Evolutionary conservation across 2,329 filamentous ascomycete genomes (phyloP).

Genomic region (Penicillium sp.): DNA sequence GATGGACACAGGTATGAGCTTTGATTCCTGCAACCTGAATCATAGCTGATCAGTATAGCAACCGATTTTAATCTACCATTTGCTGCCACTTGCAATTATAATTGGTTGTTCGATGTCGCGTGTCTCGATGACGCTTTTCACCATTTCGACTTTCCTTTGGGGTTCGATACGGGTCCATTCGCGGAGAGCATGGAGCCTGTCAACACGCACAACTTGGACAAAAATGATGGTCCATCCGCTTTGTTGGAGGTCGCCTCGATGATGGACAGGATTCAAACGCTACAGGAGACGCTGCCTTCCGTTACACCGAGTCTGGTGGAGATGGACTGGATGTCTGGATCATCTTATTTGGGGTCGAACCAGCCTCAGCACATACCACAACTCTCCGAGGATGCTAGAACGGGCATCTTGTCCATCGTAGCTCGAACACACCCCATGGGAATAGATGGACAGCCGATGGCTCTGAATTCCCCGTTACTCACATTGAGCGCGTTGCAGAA

Average conservation of each 20-base stretch:
- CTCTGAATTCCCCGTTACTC: constrained; percentile 54
- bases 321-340: constrained; percentile 32
- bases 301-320: constrained; percentile 13
- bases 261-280: constrained; percentile 15
- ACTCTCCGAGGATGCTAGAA: constrained; percentile 35
- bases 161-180: constrained; percentile 25
- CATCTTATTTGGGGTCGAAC: constrained; percentile 8
- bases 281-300: not conserved
- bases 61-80: constrained; percentile 67
- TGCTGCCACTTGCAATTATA: constrained; percentile 63
- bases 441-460: constrained; percentile 50
- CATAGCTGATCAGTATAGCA: constrained; percentile 32
- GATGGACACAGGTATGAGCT: constrained; percentile 54
- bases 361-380: constrained; percentile 19
- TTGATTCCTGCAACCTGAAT: not conserved
- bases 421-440: constrained; percentile 51
- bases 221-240: constrained; percentile 25
- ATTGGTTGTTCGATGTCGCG: constrained; percentile 58
- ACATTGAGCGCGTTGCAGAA: constrained; percentile 54
- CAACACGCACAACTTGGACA: not conserved
- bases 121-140: constrained; percentile 39
- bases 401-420: constrained; percentile 52
- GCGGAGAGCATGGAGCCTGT: constrained; percentile 13
- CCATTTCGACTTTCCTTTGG: constrained; percentile 27
- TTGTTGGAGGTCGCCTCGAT: constrained; percentile 25